Evolutionary conservation across 1,139 yeast species (phyloP).

Genomic region (Suhomyces bolitotheri): DNA sequence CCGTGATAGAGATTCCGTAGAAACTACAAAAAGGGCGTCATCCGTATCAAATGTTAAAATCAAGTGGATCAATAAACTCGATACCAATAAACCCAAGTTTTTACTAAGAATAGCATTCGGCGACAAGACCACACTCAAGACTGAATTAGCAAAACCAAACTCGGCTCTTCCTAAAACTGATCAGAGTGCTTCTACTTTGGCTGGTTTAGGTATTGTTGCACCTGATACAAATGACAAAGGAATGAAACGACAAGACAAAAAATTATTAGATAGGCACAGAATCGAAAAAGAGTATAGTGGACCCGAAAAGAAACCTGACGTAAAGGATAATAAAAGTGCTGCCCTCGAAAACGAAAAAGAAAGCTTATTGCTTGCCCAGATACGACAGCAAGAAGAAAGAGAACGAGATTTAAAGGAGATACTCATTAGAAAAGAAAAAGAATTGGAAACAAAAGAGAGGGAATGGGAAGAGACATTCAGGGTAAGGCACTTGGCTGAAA

Average conservation of each 20-base stretch:
- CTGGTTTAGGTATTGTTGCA: constrained; percentile 28
- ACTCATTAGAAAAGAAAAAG: constrained; percentile 11
- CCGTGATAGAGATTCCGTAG: not conserved
- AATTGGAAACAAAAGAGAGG: constrained; percentile 22
- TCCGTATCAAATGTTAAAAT: constrained; percentile 15
- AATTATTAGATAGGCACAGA: constrained; percentile 5
- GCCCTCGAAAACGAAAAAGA: constrained; percentile 5
- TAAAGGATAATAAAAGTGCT: not conserved
- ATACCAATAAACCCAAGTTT: constrained; percentile 30
- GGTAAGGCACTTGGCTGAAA: constrained; percentile 9
- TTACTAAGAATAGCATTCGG: constrained; percentile 31
- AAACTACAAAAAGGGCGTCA: constrained; percentile 3
- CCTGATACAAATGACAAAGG: constrained; percentile 6
- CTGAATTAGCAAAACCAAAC: not conserved
- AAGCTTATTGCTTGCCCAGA: constrained; percentile 5
- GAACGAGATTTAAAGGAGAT: constrained; percentile 13
- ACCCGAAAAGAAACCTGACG: not conserved
- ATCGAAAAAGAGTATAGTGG: constrained; percentile 1
- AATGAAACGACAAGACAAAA: not conserved
- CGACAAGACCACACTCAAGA: constrained; percentile 2
- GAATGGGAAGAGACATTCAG: constrained; percentile 14
- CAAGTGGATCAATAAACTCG: constrained; percentile 38
- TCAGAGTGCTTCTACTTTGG: constrained; percentile 4
- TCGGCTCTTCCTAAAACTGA: constrained; percentile 1
- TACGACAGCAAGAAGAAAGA: constrained; percentile 12